Percentiles rank a stretch among this genome's conserved stretches.
Conservation (phyloP, 2,329 filamentous ascomycete species). For the Aspergillus nomiae region DNA sequence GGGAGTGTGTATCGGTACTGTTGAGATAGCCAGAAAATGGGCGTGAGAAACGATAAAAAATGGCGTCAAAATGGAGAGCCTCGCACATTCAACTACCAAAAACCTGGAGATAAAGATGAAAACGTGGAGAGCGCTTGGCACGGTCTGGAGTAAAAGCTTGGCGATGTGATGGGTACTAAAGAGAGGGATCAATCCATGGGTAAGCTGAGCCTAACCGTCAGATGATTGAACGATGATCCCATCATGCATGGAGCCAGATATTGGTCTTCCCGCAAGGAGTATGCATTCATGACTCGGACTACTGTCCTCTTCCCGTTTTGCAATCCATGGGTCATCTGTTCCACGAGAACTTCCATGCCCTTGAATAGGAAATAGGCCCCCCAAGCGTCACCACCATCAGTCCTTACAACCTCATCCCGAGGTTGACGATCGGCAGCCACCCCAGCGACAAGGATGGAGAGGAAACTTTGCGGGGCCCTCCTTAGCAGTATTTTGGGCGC, state of each 20-base stretch:
- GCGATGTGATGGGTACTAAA: not conserved
- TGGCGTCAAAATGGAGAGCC: not conserved
- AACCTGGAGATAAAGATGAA: not conserved
- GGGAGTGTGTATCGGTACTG: not conserved
- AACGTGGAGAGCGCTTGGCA: conserved; percentile 3
- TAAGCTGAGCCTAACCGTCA: not conserved
- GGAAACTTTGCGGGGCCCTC: not conserved
- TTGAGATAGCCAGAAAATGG: not conserved
- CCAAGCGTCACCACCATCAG: not conserved
- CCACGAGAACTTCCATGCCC: not conserved
- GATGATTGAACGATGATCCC: not conserved
- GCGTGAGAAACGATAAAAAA: not conserved
- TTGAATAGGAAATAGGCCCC: not conserved
- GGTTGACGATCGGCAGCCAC: not conserved
- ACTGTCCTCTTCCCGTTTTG: not conserved
- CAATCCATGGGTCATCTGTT: not conserved
- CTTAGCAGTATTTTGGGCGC: not conserved
- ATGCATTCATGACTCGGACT: not conserved
- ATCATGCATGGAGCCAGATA: not conserved
- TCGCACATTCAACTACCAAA: not conserved
- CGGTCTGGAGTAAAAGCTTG: conserved; percentile 3
- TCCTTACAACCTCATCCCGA: not conserved
- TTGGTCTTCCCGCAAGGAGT: not conserved
- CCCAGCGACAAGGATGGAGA: not conserved
- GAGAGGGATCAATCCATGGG: not conserved